Conservation (phyloP, 768 basidiomycete genomes). For the Suillus alpinus region DNA sequence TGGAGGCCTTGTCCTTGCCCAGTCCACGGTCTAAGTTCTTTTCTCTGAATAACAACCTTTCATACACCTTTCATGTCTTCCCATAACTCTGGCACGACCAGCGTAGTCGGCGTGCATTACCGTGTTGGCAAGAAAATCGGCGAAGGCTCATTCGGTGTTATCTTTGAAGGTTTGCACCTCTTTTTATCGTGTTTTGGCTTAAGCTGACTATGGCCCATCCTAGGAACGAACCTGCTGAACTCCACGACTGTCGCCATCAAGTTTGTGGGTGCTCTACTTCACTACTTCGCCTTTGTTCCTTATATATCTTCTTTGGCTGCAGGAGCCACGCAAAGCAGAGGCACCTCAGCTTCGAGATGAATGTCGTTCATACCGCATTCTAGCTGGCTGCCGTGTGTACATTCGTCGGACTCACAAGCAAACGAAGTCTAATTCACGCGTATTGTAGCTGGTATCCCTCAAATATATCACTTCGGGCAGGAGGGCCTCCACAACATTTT, state of each 20-base stretch:
- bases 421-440: conserved; percentile 12
- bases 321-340: conserved; percentile 93
- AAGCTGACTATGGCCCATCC: not conserved
- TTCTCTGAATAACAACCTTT: conserved; percentile 9
- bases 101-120: conserved; percentile 95
- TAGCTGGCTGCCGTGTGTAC: conserved; percentile 83
- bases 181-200: not conserved
- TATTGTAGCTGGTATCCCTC: conserved; percentile 85
- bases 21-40: conserved; percentile 11
- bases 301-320: conserved; percentile 16
- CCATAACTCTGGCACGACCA: conserved; percentile 59
- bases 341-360: conserved; percentile 98
- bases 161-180: conserved; percentile 69
- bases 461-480: conserved; percentile 99
- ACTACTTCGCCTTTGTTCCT: not conserved
- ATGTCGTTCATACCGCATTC: conserved; percentile 93
- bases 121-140: conserved; percentile 99
- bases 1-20: conserved; percentile 13
- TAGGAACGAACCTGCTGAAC: conserved; percentile 97
- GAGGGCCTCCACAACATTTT: conserved; percentile 98
- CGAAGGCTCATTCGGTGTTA: conserved; percentile 97
- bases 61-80: conserved; percentile 46
- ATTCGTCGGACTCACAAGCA: conserved; percentile 8
- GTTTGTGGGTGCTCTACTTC: conserved; percentile 69
- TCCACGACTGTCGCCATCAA: conserved; percentile 99